Evolutionary conservation across 352 stramenopile genomes (phyloP), one percentile per base, ranked within the genome.

Genomic region (Phytophthora pluvialis): DNA sequence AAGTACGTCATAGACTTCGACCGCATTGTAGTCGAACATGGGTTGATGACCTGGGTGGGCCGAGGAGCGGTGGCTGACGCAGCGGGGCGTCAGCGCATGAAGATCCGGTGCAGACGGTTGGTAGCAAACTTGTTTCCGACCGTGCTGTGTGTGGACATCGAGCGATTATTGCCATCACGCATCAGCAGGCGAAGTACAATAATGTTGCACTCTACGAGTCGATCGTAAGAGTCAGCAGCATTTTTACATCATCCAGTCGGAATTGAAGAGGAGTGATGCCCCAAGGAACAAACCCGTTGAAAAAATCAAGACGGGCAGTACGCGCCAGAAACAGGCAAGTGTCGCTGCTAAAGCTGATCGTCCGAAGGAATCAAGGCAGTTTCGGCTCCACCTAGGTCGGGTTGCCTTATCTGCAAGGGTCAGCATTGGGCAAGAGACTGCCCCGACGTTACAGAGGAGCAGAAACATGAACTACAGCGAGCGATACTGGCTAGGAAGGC

Each of bases 1-100:
- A 51, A 51, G 28, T 38, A 51, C 31, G 38, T 51, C 15, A 51
- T 51, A n/a, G 28, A 38, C 45, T 51, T 38, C 45, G 45, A 51
- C 4, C 12, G 13, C 45, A 39, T 13, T 51, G 45, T 39, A 4
- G 25, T 38, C 5, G 25, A 36, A 6, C 25, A 50, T 4, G 21
- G 44, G 1, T 21, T 35, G 11, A 36, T 35, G 18, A 50, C 11
- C 13, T 50, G 45, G 45, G 45, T 51, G 25, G 4, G 44, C 21
- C 44, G 44, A 40, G 28, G 25, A 51, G 45, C 45, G n/a, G 45
- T 51, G 13, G 25, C 45, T 38, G 45, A 40, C 15, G 45, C 45
- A 25, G 45, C 45, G 13, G 45, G 45, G 10, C 28, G 45, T 51
- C 13, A 51, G 28, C 45, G 28, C 45, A 51, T 51, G 45, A 38